Evolutionary conservation across 2,329 filamentous ascomycete genomes (phyloP).

Genomic region (Trichoderma atroviride): DNA sequence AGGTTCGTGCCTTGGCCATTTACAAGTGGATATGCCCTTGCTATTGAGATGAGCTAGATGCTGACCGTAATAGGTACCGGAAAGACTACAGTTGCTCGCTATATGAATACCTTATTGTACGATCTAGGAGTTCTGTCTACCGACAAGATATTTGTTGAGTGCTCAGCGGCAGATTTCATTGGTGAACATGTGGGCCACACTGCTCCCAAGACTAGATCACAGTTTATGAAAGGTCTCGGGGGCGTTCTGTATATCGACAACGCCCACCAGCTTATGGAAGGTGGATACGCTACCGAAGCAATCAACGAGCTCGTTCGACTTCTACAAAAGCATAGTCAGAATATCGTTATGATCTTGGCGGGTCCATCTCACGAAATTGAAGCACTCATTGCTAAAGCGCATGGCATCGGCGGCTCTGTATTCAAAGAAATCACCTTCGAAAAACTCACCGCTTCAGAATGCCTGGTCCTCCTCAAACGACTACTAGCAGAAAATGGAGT

Average conservation of each 20-base stretch:
- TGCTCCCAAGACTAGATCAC: neutral
- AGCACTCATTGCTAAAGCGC: neutral
- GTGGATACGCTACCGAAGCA: conserved; percentile 1
- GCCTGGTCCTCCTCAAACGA: neutral
- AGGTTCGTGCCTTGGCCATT: neutral
- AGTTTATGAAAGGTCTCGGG: neutral
- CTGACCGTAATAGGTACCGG: neutral
- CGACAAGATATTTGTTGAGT: neutral
- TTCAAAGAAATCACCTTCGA: neutral
- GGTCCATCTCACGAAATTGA: neutral
- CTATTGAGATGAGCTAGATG: neutral
- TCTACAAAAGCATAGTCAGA: neutral
- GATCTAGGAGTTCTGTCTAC: neutral
- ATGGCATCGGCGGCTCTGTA: neutral
- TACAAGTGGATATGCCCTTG: neutral
- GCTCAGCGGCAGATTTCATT: conserved; percentile 3
- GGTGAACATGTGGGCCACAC: conserved; percentile 10
- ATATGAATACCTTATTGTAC: neutral
- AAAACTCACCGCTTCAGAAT: neutral
- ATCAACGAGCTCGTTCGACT: conserved; percentile 7
- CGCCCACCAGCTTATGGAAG: conserved; percentile 1
- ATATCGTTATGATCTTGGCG: neutral
- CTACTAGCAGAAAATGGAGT: neutral
- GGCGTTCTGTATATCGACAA: neutral
- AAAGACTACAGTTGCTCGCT: conserved; percentile 8